Base-by-base conservation (phyloP, 768 basidiomycete species). In the Clitopilus passeckerianus region DNA sequence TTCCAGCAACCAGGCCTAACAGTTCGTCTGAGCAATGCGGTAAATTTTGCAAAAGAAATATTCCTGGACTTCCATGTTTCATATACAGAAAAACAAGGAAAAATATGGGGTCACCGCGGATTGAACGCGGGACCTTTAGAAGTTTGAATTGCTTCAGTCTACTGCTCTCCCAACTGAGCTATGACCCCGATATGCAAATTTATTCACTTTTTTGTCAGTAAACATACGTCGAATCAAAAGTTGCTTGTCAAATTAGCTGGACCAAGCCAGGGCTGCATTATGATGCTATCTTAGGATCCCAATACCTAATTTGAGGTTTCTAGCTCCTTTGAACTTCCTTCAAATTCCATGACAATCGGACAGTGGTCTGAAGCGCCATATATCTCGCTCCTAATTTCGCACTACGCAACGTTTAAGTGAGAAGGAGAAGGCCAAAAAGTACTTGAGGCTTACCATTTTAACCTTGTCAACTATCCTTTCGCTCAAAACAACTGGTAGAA, bases 301-400 rank as follows among this genome's bases (percentile, higher is more conserved):
- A 27, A 15, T 34, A n/a, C n/a, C n/a, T 34, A 33, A 55, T 10
- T 33, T 33, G 54, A 30, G 27, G 15, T 34, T 44, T 35, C 54
- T 59, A 22, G 50, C 57, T 14, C 27, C 27, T n/a, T 23, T 52
- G 50, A 59, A 6, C 60, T 69, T 12, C 80, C 82, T 30, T 82
- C 79, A 53, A 93, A 78, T 67, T 95, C 93, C 73, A 94, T 72
- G 12, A 90, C 83, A 16, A 95, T 71, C 5, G 93, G 93, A 62
- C 89, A 83, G 68, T 94, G 92, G 66, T 94, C 93, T 27, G 90
- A 93, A 34, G 91, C 92, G 12, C 93, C 92, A 57, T 90, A 94
- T 55, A 93, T 89, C 66, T 91, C 90, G 62, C 81, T 82, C 41
- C 93, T 79, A 59, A 95, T 94, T 71, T 93, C 93, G 68, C 93